Percentiles rank a stretch among this genome's conserved stretches.
Evolutionary conservation across 495 filamentous ascomycete genomes (phyloP).

Genomic region (Penicillium canescens): DNA sequence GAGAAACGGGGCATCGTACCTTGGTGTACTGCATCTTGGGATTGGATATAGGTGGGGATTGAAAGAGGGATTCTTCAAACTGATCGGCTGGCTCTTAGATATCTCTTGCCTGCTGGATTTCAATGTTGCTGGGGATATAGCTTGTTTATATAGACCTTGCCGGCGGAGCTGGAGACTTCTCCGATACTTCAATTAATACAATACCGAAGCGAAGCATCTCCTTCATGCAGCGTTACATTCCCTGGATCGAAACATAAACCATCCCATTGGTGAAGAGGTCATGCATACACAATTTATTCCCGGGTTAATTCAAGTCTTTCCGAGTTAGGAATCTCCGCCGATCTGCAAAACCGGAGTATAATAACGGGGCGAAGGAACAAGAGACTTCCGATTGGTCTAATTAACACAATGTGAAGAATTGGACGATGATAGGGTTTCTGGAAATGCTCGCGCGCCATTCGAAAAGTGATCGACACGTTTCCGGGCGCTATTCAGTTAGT

Average conservation of each 20-base stretch:
- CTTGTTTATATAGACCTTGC: conserved; percentile 8
- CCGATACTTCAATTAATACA: too few species aligned
- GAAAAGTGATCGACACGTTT: conserved; percentile 13
- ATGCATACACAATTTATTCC: not conserved
- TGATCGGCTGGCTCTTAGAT: not conserved
- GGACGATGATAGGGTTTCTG: conserved; percentile 11
- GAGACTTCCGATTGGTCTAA: not conserved
- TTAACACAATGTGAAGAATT: conserved; percentile 16
- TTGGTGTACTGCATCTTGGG: conserved; percentile 32
- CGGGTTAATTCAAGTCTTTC: conserved; percentile 1
- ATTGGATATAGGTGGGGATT: not conserved
- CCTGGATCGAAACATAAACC: not conserved
- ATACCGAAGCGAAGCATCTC: not conserved
- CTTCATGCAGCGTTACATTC: conserved; percentile 1
- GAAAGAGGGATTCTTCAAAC: not conserved
- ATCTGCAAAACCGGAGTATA: conserved; percentile 10
- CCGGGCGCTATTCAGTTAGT: not conserved
- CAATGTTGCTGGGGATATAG: not conserved
- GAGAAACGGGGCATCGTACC: conserved; percentile 11
- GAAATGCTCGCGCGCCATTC: not conserved
- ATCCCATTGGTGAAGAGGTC: conserved; percentile 10
- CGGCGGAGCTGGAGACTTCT: not conserved
- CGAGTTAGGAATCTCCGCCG: conserved; percentile 17
- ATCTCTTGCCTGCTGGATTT: not conserved
- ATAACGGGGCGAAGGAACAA: conserved; percentile 3